These are phyloP conservation scores for Nectriaceae sp. DNA, from an alignment of 2,329 filamentous ascomycete genomes.

Conservation along the genomic window DNA sequence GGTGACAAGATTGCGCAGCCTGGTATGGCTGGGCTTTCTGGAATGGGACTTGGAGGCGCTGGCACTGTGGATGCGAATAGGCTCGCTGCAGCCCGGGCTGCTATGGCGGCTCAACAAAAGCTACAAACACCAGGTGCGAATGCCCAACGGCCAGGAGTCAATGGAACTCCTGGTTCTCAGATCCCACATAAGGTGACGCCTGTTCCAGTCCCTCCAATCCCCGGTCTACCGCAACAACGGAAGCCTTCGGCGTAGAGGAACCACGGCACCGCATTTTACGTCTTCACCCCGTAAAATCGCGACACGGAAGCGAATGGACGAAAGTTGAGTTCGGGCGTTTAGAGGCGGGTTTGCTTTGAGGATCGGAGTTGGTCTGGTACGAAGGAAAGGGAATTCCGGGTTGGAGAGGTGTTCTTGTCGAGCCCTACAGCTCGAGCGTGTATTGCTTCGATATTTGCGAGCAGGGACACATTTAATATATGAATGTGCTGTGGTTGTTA, in stretches of 20 bases:
- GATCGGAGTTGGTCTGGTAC: neutral
- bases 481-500: no score
- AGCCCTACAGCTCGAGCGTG: neutral
- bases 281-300: no score
- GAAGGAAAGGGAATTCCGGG: no score
- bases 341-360: slow-evolving; percentile 17
- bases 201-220: slow-evolving; percentile 45
- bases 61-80: slow-evolving; percentile 31
- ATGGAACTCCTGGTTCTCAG: slow-evolving; percentile 37
- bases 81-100: slow-evolving; percentile 38
- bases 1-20: slow-evolving; percentile 50
- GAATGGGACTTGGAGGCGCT: slow-evolving; percentile 36
- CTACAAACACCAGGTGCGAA: slow-evolving; percentile 37
- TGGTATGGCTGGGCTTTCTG: slow-evolving; percentile 39
- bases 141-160: slow-evolving; percentile 31
- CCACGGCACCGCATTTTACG: no score
- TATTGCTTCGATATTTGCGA: neutral
- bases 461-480: neutral
- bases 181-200: slow-evolving; percentile 46
- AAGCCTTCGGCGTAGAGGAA: slow-evolving; percentile 26
- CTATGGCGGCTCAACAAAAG: slow-evolving; percentile 37
- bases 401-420: no score
- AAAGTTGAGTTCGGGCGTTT: slow-evolving; percentile 20
- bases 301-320: neutral
- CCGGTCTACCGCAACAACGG: slow-evolving; percentile 38